Base-by-base conservation (phyloP, 148 eudicot species). In the Persicaria maculosa region DNA sequence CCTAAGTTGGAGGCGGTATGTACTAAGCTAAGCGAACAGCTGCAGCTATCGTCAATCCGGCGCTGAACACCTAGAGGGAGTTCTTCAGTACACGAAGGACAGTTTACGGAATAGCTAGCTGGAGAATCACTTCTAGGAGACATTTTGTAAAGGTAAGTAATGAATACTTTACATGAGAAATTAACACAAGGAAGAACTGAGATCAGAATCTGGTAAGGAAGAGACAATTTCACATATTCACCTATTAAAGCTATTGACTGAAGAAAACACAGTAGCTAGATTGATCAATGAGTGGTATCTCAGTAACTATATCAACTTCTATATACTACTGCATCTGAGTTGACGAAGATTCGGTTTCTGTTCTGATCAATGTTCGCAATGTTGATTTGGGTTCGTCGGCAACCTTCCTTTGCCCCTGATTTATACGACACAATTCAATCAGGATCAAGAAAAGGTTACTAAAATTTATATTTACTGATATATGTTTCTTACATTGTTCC, bases 401-500 rank as follows among this genome's bases (percentile, higher is more conserved):
- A 11, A 71, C 73, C 54, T 71, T 71, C 17, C 46, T 71, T 10
- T 45, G 53, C 14, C 50, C 73, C 73, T 71, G 73, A n/a, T 46
- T 69, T 12, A 71, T 44, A 48, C 9, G 2, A 10, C 31, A 22
- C 12, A 16, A 47, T n/a, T 71, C 54, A 47, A 46, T 71, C 54
- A 46, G 73, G 46, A 17, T 48, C 40, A 71, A 44, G 15, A 71
- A 31, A 31, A 31, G 40, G 40, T 31, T 31, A 31, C 40, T 31
- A 31, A 31, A 31, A 31, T 1, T 31, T 1, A 31, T 31, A 31
- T 2, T 31, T 31, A 31, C 40, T 31, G 40, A 31, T 31, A 31
- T 31, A 70, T 5, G 46, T 8, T 71, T 46, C 87, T 80, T 78
- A 86, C 89, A 53, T 61, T 82, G 57, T 57, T 72, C 46, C 61